phyloP scores from a whole-genome alignment of 495 filamentous ascomycete genomes.

The Astrothelium subdiscretum region DNA sequence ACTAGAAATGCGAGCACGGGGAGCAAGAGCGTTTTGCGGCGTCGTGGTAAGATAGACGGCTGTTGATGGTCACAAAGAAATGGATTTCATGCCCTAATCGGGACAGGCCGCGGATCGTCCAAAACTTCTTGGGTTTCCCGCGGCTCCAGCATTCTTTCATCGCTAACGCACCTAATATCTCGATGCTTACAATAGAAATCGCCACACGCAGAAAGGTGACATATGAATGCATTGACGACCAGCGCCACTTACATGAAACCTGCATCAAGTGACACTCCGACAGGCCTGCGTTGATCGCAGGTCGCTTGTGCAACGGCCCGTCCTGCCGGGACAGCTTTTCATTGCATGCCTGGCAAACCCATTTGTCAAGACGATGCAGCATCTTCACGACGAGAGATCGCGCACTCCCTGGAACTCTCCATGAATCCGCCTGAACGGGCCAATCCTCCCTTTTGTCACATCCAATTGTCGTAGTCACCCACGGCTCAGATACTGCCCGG shows the following conservation, averaged over 20 bases:
- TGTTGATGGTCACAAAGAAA: neutral
- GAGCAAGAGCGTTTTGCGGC: slow-evolving; percentile 14
- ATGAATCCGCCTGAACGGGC: neutral
- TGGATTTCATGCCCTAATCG: slow-evolving; percentile 2
- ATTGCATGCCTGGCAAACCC: neutral
- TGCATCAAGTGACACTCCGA: neutral
- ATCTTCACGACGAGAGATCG: neutral
- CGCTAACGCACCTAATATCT: slow-evolving; percentile 1
- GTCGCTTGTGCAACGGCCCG: slow-evolving; percentile 1
- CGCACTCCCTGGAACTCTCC: neutral
- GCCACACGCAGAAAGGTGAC: neutral
- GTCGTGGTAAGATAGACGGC: slow-evolving; percentile 6
- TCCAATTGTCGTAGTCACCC: neutral
- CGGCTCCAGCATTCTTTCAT: neutral
- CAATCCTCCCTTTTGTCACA: neutral
- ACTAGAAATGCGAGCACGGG: slow-evolving; percentile 19
- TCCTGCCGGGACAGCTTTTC: neutral
- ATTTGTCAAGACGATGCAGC: neutral
- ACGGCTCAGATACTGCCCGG: too few relatives aligned
- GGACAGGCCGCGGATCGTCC: neutral
- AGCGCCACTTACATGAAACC: neutral
- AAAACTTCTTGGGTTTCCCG: neutral
- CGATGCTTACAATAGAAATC: neutral
- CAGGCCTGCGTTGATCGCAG: neutral
- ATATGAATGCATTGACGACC: neutral